A percentile compares a stretch with the other conserved stretches of the same genome.
Conservation (phyloP, 75 land plant species). For the Isoetes taiwanensis region DNA sequence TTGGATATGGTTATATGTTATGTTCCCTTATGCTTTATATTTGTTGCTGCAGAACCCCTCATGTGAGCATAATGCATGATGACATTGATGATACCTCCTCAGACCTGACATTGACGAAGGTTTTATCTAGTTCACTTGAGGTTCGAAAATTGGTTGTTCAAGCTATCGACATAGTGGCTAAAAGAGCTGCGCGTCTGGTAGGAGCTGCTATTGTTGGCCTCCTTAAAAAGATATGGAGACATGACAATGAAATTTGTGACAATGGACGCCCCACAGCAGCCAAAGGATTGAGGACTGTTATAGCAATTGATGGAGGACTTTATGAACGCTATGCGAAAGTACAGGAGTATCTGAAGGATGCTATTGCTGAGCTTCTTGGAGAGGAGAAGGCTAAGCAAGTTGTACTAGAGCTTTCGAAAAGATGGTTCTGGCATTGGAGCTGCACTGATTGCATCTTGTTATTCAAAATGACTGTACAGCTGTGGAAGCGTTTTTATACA, state of each 20-base stretch:
- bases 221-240: conserved; percentile 1
- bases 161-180: neutral
- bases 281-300: neutral
- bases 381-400: neutral
- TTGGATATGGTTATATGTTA: no score
- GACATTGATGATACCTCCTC: no score
- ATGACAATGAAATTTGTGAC: neutral
- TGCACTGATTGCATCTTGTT: neutral
- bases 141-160: neutral
- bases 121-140: no score
- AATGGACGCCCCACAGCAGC: neutral
- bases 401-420: neutral
- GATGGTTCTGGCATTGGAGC: conserved; percentile 1
- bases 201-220: neutral
- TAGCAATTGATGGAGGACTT: neutral
- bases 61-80: conserved; percentile 72
- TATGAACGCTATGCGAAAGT: neutral
- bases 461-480: no score
- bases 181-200: neutral
- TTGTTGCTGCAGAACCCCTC: conserved; percentile 50
- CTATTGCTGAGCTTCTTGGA: neutral
- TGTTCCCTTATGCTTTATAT: no score
- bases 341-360: neutral
- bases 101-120: no score
- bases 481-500: no score